Evolutionary conservation across 2,329 filamentous ascomycete species (phyloP), one percentile per base, ranked within the genome.

Genomic region (Blumeria hordei): DNA sequence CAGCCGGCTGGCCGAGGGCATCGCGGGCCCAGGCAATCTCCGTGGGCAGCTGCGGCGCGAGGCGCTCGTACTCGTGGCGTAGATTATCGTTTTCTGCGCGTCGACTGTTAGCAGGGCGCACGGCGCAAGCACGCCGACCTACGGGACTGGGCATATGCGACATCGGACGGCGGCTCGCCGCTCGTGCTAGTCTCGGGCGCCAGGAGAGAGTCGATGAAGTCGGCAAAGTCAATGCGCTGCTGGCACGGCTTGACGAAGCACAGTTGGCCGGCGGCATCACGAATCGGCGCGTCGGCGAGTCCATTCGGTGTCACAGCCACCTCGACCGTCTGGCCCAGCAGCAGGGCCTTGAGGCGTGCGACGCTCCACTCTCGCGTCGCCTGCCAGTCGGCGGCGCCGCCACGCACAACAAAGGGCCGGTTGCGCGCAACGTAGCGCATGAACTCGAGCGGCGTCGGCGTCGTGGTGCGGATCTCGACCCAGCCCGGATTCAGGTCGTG

Each of bases 111-210:
- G 37, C n/a, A 53, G 50, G n/a, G 4, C 11, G 34, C 4, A 10
- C 18, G 12, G 43, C 43, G 12, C 11, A 41, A 18, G 16, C n/a
- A 39, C 9, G 47, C 18, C n/a, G 14, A 67, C 75, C 64, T 67
- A 81, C 78, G 84, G 39, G 83, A 86, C 67, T 88, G 85, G 1
- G 81, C 81, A 67, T 88, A 88, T 62, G 79, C 72, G 50, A 84
- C 73, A 62, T 81, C 64, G 51, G 58, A 36, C 16, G 52, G 59
- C 55, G 35, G 41, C 21, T 28, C 21, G 21, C 21, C 4, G 2
- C 21, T 4, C 21, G 21, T 28, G 2, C 21, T 28, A 28, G 21
- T 28, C 21, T 28, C 21, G 2, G 21, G 80, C 1, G 63, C 59
- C 50, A 74, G 72, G 39, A 88, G 70, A 58, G 78, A 76, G 53